Conservation (phyloP, 2,329 filamentous ascomycete genomes). For the Ophiostoma himal-ulmi region DNA sequence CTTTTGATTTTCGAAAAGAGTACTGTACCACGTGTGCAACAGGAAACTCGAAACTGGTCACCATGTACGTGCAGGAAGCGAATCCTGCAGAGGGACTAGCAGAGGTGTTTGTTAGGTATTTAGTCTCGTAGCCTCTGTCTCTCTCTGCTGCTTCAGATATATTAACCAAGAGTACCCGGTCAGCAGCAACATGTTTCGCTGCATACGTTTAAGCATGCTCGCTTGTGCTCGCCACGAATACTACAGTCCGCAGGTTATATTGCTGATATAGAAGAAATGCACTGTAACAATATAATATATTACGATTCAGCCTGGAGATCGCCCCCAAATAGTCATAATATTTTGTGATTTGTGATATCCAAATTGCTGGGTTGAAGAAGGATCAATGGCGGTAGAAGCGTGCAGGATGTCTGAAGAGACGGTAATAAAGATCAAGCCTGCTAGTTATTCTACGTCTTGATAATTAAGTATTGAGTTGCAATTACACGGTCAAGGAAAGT, state of each 20-base stretch:
- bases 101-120: background rate
- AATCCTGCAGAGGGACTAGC: background rate
- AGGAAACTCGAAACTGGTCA: constrained; percentile 10
- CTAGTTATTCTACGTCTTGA: too few species aligned
- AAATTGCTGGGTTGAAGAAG: background rate
- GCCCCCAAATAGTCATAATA: background rate
- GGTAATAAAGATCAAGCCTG: background rate
- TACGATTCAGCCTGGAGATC: background rate
- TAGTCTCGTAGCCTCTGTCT: background rate
- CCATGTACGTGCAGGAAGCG: background rate
- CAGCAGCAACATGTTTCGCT: background rate
- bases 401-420: background rate
- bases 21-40: background rate
- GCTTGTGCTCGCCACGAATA: constrained; percentile 1
- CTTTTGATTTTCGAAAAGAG: background rate
- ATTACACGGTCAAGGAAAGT: background rate
- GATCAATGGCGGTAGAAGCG: background rate
- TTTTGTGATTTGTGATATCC: constrained; percentile 16
- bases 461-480: too few species aligned
- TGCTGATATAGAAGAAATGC: background rate
- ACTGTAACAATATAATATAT: background rate
- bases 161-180: background rate
- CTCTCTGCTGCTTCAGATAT: background rate
- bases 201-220: constrained; percentile 9
- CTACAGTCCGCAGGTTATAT: background rate